Evolutionary conservation across 2,329 filamentous ascomycete genomes (phyloP).

Genomic region (Hypomyces perniciosus): DNA sequence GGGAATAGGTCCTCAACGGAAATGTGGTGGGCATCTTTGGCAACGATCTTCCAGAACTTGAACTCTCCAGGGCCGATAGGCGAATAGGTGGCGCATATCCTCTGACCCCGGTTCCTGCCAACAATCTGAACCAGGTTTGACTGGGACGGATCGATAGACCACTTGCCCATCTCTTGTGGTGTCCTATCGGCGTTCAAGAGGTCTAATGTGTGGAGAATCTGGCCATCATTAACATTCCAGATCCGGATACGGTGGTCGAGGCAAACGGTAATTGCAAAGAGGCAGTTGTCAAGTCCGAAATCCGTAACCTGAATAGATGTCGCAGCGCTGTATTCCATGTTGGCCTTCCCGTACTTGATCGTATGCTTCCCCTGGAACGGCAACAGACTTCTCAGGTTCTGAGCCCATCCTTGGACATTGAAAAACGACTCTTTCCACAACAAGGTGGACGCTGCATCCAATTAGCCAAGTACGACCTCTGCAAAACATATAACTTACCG

Average conservation of each 20-base stretch:
- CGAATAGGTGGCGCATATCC: constrained; percentile 73
- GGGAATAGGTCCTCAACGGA: constrained; percentile 68
- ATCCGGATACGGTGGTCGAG: constrained; percentile 84
- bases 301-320: constrained; percentile 54
- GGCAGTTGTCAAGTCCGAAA: constrained; percentile 42
- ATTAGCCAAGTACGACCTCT: background rate
- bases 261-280: constrained; percentile 70
- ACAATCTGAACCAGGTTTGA: constrained; percentile 70
- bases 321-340: constrained; percentile 62
- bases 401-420: constrained; percentile 66
- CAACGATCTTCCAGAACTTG: constrained; percentile 80
- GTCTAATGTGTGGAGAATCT: constrained; percentile 70
- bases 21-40: constrained; percentile 57
- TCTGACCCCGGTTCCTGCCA: constrained; percentile 46
- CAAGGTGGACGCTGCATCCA: constrained; percentile 19
- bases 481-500: constrained; percentile 30
- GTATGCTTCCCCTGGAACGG: constrained; percentile 60
- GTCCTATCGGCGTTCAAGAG: constrained; percentile 63
- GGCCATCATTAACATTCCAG: constrained; percentile 82
- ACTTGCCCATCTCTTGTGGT: constrained; percentile 63
- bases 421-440: constrained; percentile 68
- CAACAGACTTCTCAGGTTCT: constrained; percentile 60
- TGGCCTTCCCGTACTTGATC: constrained; percentile 56
- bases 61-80: constrained; percentile 84
- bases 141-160: constrained; percentile 73